Evolutionary conservation across 768 basidiomycete species (phyloP).

Genomic region (Boletus pseudo-olivaceus): DNA sequence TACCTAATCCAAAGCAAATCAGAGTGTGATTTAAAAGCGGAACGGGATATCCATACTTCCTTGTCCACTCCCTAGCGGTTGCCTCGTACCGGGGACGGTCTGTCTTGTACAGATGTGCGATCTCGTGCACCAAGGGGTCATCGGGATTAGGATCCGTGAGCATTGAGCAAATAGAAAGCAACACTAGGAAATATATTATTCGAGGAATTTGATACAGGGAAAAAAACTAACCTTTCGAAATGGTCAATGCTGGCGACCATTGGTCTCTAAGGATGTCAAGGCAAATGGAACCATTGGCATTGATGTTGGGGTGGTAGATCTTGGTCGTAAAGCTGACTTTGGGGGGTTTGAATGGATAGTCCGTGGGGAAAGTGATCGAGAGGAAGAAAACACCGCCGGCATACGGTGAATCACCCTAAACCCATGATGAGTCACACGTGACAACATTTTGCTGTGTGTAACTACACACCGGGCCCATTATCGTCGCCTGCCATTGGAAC

Average conservation of each 20-base stretch:
- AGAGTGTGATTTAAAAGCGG: not conserved
- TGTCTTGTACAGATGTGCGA: slow-evolving; percentile 99
- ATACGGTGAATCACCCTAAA: slow-evolving; percentile 93
- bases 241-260: slow-evolving; percentile 98
- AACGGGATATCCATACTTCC: slow-evolving; percentile 69
- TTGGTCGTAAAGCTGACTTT: slow-evolving; percentile 99
- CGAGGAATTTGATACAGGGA: not conserved
- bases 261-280: slow-evolving; percentile 98
- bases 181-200: slow-evolving; percentile 46
- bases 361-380: slow-evolving; percentile 88
- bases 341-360: slow-evolving; percentile 99
- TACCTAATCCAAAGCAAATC: slow-evolving; percentile 30
- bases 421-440: slow-evolving; percentile 24
- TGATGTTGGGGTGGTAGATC: slow-evolving; percentile 99
- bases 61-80: slow-evolving; percentile 98
- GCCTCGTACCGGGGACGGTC: slow-evolving; percentile 96
- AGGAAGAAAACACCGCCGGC: slow-evolving; percentile 99
- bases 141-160: slow-evolving; percentile 99
- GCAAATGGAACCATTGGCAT: slow-evolving; percentile 98
- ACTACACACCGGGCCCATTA: slow-evolving; percentile 92
- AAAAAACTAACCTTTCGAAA: slow-evolving; percentile 84
- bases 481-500: slow-evolving; percentile 99
- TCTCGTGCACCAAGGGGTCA: slow-evolving; percentile 97
- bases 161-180: slow-evolving; percentile 99
- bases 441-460: not conserved